Evolutionary conservation across 2,329 filamentous ascomycete genomes (phyloP).

Genomic region (Lasiodiplodia sp.): DNA sequence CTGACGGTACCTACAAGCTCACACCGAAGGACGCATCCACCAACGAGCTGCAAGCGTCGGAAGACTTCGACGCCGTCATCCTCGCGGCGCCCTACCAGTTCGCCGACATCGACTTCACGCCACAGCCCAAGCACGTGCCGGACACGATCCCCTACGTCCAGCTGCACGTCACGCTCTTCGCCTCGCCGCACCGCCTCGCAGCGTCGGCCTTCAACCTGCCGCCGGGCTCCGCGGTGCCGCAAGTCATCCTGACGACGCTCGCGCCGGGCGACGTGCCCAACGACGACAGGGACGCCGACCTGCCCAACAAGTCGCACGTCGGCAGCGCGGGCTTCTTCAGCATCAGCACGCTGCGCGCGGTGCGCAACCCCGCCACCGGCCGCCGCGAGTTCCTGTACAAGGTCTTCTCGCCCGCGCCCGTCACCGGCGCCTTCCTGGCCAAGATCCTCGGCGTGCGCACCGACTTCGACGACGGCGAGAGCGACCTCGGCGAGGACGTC

Average conservation of each 20-base stretch:
- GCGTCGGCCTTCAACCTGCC: slow-evolving; percentile 75
- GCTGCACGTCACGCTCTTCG: slow-evolving; percentile 88
- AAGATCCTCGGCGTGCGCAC: slow-evolving; percentile 54
- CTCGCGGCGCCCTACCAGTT: slow-evolving; percentile 86
- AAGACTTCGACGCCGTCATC: slow-evolving; percentile 77
- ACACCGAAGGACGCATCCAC: slow-evolving; percentile 25
- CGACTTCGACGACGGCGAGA: slow-evolving; percentile 43
- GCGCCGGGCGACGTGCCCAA: slow-evolving; percentile 60
- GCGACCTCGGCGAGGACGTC: slow-evolving; percentile 33
- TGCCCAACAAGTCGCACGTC: slow-evolving; percentile 45
- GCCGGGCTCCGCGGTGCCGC: slow-evolving; percentile 67
- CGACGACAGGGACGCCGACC: slow-evolving; percentile 56
- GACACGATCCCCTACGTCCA: slow-evolving; percentile 84
- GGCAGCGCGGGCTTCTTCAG: slow-evolving; percentile 85
- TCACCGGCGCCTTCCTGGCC: slow-evolving; percentile 57
- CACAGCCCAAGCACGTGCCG: slow-evolving; percentile 59
- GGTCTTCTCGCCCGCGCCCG: slow-evolving; percentile 65
- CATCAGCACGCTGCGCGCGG: slow-evolving; percentile 74
- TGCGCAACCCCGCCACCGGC: slow-evolving; percentile 62
- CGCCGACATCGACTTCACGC: slow-evolving; percentile 67
- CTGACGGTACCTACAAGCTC: slow-evolving; percentile 53
- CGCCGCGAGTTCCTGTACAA: slow-evolving; percentile 68
- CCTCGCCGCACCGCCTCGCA: slow-evolving; percentile 76
- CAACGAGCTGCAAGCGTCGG: slow-evolving; percentile 33
- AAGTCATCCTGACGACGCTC: slow-evolving; percentile 83